phyloP scores from a whole-genome alignment of 129 eudicot genomes.

The Cynara cardunculus region DNA sequence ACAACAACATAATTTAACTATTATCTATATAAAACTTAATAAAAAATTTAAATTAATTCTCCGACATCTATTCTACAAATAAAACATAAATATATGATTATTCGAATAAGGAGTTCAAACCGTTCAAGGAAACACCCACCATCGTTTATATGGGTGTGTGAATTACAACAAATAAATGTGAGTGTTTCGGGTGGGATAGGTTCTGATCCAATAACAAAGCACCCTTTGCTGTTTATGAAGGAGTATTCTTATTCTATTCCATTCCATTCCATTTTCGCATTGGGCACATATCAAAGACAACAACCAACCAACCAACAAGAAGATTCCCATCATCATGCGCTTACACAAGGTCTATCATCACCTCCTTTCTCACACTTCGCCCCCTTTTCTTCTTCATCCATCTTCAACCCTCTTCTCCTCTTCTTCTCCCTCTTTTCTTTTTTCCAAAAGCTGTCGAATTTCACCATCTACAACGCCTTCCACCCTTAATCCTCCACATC shows the following conservation, averaged over 20 bases:
- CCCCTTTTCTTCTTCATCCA: slow-evolving; percentile 26
- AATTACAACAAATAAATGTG: too few species aligned
- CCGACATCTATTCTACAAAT: too few species aligned
- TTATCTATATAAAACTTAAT: too few species aligned
- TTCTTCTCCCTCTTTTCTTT: slow-evolving; percentile 22
- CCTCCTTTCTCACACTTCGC: slow-evolving; percentile 34
- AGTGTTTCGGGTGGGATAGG: background rate
- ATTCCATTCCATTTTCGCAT: background rate
- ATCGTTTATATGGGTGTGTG: too few species aligned
- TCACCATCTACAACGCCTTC: slow-evolving; percentile 18
- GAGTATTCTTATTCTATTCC: too few species aligned
- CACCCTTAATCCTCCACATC: background rate
- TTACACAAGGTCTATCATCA: slow-evolving; percentile 80
- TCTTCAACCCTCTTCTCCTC: slow-evolving; percentile 20
- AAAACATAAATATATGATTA: too few species aligned
- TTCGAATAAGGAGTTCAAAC: too few species aligned
- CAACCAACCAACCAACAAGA: background rate
- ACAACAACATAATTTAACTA: too few species aligned
- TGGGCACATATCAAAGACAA: background rate
- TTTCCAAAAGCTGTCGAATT: slow-evolving; percentile 28
- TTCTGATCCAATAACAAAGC: background rate
- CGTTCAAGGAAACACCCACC: too few species aligned
- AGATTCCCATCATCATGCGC: slow-evolving; percentile 47
- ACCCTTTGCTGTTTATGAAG: too few species aligned
- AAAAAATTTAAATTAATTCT: too few species aligned